phyloP scores from a whole-genome alignment of 345 rosid genomes.

The Kandelia obovata region DNA sequence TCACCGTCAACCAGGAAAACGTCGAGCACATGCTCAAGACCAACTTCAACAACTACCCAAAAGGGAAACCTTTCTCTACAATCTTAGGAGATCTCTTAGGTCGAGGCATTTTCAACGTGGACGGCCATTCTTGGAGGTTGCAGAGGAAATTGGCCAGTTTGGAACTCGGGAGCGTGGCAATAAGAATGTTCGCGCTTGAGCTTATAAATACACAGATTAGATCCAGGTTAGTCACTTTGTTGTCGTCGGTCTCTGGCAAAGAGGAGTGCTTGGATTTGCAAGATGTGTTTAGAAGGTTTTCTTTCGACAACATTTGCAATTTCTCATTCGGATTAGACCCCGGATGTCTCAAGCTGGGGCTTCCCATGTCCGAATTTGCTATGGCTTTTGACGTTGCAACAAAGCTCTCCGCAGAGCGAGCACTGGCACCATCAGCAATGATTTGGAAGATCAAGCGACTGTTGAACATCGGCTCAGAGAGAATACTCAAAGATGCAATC shows the following conservation, averaged over 20 bases:
- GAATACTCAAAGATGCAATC: slow-evolving; percentile 43
- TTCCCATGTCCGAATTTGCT: slow-evolving; percentile 41
- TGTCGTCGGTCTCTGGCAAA: slow-evolving; percentile 17
- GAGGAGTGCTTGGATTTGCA: slow-evolving; percentile 44
- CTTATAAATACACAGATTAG: slow-evolving; percentile 37
- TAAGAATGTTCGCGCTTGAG: slow-evolving; percentile 35
- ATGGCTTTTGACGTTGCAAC: slow-evolving; percentile 58
- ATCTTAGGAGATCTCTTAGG: slow-evolving; percentile 50
- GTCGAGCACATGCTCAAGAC: slow-evolving; percentile 48
- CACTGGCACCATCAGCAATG: slow-evolving; percentile 40
- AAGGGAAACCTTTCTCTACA: slow-evolving; percentile 44
- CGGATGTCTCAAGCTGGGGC: slow-evolving; percentile 40
- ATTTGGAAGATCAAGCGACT: slow-evolving; percentile 54
- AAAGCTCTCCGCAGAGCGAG: slow-evolving; percentile 44
- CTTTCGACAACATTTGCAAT: slow-evolving; percentile 64
- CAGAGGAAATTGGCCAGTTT: slow-evolving; percentile 55
- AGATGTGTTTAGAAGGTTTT: slow-evolving; percentile 52
- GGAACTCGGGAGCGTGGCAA: slow-evolving; percentile 46
- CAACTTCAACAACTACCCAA: slow-evolving; percentile 43
- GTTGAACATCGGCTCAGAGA: slow-evolving; percentile 53
- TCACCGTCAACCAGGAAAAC: slow-evolving; percentile 41
- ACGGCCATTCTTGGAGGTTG: slow-evolving; percentile 51
- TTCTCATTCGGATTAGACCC: slow-evolving; percentile 73
- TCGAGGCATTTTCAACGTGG: slow-evolving; percentile 61
- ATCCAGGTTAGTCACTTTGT: slow-evolving; percentile 40